Conservation (phyloP, 106 monocot genomes). For the Gastrodia elata region DNA sequence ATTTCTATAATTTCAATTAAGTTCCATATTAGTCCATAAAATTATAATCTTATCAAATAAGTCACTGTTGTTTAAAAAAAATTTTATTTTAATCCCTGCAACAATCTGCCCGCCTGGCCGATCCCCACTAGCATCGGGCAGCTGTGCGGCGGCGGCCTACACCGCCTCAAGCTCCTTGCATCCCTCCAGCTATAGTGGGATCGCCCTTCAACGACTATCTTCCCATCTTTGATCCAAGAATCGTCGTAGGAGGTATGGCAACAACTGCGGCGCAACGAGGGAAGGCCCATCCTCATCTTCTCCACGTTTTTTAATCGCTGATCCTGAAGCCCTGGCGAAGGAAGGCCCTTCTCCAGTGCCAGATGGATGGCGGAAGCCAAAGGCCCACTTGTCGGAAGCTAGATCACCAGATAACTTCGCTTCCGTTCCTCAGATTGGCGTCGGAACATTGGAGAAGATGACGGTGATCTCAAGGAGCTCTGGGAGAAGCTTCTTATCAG, state of each 20-base stretch:
- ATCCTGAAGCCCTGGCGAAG: not conserved
- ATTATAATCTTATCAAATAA: too few relatives aligned
- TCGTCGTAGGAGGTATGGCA: not conserved
- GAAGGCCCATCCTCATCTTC: constrained; percentile 6
- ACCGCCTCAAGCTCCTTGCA: too few relatives aligned
- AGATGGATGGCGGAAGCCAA: not conserved
- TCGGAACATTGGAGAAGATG: not conserved
- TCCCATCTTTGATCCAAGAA: not conserved
- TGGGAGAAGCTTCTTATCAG: constrained; percentile 20
- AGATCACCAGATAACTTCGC: too few relatives aligned
- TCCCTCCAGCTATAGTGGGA: too few relatives aligned
- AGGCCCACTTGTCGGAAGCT: too few relatives aligned
- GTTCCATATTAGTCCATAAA: too few relatives aligned
- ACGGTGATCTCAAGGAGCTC: constrained; percentile 9
- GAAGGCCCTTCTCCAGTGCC: not conserved
- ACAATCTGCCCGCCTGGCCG: too few relatives aligned
- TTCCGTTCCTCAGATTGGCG: not conserved
- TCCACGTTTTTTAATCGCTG: not conserved
- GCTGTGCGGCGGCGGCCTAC: too few relatives aligned
- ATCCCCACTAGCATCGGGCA: too few relatives aligned
- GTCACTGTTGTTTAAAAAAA: too few relatives aligned
- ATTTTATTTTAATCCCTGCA: too few relatives aligned
- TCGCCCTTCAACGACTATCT: not conserved
- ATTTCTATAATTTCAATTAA: too few relatives aligned
- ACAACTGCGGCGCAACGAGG: not conserved